Percentiles rank a stretch among this genome's conserved stretches.
Conservation (phyloP, 2,329 filamentous ascomycete genomes). For the Trichoderma sp. region DNA sequence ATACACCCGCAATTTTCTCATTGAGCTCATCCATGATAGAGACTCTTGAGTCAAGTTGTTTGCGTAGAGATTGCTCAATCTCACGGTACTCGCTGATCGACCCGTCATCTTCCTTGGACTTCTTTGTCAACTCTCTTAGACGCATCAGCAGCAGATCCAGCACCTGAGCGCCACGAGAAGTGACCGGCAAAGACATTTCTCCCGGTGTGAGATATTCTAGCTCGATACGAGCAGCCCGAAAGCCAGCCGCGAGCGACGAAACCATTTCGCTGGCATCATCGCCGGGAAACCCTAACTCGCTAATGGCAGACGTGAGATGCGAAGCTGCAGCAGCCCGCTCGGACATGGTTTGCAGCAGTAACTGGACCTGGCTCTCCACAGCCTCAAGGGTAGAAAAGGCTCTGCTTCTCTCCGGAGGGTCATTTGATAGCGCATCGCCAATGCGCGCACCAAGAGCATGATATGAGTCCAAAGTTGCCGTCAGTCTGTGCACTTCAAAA, state of each 20-base stretch:
- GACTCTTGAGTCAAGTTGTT: constrained; percentile 57
- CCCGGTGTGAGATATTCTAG: constrained; percentile 64
- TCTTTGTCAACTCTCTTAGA: constrained; percentile 51
- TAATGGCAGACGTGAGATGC: constrained; percentile 48
- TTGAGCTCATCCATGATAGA: constrained; percentile 51
- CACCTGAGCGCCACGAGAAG: constrained; percentile 55
- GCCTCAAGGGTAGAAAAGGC: constrained; percentile 27
- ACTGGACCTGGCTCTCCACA: constrained; percentile 46
- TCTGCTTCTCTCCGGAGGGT: constrained; percentile 11
- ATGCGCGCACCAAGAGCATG: constrained; percentile 43
- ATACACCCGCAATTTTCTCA: constrained; percentile 29
- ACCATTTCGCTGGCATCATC: constrained; percentile 52
- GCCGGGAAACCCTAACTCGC: constrained; percentile 53
- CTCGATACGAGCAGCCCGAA: constrained; percentile 60
- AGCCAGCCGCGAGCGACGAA: constrained; percentile 47
- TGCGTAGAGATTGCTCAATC: constrained; percentile 55
- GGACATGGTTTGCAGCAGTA: constrained; percentile 47
- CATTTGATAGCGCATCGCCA: constrained; percentile 36
- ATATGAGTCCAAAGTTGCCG: constrained; percentile 50
- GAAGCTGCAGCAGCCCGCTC: constrained; percentile 51
- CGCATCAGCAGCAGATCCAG: constrained; percentile 55
- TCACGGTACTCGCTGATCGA: constrained; percentile 61
- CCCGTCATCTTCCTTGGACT: constrained; percentile 51
- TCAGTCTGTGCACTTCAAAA: constrained; percentile 51
- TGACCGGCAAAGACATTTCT: constrained; percentile 55